Evolutionary conservation across 192 early-diverging fungal species (phyloP), one percentile per base, ranked within the genome.

Genomic region (Backusella sp.): DNA sequence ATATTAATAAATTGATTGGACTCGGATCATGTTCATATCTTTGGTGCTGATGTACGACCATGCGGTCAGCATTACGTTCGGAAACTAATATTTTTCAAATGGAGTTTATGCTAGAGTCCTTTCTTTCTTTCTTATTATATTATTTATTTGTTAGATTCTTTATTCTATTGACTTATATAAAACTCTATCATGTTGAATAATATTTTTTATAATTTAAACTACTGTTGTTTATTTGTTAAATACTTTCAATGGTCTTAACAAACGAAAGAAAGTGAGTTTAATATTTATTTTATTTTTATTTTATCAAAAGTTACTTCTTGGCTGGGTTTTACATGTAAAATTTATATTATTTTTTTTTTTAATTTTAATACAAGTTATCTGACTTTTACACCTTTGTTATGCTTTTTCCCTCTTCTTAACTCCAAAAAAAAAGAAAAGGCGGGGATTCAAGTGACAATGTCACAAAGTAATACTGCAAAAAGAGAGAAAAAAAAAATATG

Each of bases 371-470:
- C 9, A 62, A 62, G 23, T 28, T 28, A 62, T 62, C 23, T 62
- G 56, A 62, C 56, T 62, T 62, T 62, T 62, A 62, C 23, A 62
- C 56, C 56, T 62, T 62, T 62, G 56, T 62, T 62, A 62, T 62
- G 56, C 56, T 12, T 62, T 62, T 62, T 62, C 26, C 26, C 56
- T 62, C 56, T 62, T 62, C 26, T 14, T 62, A 62, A 62, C 12
- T 62, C 56, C 28, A 62, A 62, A 62, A 32, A 37, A 37, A 62
- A 62, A 62, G 56, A 62, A 26, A 62, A 28, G 56, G 56, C 56
- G 56, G 56, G 56, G 56, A 69, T 21, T 69, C n/a, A 41, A 41
- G 70, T 71, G 70, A 41, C 42, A 41, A 71, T 71, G 49, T 70
- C 68, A 70, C 68, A 49, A 76, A 37, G 44, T 59, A 70, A 56